Conservation (phyloP, 139 green algal genomes). For the Mesotaenium endlicherianum region DNA sequence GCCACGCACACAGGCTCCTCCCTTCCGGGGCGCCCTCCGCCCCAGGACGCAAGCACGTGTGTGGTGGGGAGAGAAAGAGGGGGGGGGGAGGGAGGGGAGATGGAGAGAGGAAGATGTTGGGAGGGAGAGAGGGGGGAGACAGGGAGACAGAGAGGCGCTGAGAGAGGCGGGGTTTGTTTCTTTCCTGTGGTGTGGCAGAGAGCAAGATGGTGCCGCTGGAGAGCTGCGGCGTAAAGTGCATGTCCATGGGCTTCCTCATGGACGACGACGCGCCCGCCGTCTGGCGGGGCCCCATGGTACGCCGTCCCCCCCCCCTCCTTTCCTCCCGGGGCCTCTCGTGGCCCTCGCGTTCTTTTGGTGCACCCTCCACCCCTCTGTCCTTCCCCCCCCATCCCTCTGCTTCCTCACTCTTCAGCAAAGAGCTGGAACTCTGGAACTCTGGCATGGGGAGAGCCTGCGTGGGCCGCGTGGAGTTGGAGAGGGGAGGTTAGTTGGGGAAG, state of each 20-base stretch:
- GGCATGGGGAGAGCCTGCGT: too few relatives aligned
- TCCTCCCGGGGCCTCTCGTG: not conserved
- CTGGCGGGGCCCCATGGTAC: conserved; percentile 83
- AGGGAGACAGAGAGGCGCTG: too few relatives aligned
- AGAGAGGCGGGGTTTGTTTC: too few relatives aligned
- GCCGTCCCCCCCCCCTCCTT: not conserved
- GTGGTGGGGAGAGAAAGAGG: too few relatives aligned
- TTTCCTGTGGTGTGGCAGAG: not conserved
- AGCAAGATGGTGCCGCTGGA: conserved; percentile 39
- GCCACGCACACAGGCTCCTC: too few relatives aligned
- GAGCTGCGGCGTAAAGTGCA: conserved; percentile 75
- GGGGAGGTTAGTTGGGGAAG: too few relatives aligned
- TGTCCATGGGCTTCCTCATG: conserved; percentile 90
- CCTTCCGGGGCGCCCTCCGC: too few relatives aligned
- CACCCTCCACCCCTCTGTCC: not conserved
- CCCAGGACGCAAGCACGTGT: too few relatives aligned
- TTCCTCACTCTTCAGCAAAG: not conserved
- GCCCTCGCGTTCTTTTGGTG: not conserved
- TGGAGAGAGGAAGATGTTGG: too few relatives aligned
- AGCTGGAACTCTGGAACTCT: not conserved
- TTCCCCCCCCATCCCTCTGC: not conserved
- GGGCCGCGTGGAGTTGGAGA: too few relatives aligned
- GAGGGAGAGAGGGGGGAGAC: too few relatives aligned
- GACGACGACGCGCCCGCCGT: conserved; percentile 71
- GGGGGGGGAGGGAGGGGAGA: too few relatives aligned